Evolutionary conservation across 495 filamentous ascomycete genomes (phyloP), one percentile per base, ranked within the genome.

Genomic region (Lepraria neglecta): DNA sequence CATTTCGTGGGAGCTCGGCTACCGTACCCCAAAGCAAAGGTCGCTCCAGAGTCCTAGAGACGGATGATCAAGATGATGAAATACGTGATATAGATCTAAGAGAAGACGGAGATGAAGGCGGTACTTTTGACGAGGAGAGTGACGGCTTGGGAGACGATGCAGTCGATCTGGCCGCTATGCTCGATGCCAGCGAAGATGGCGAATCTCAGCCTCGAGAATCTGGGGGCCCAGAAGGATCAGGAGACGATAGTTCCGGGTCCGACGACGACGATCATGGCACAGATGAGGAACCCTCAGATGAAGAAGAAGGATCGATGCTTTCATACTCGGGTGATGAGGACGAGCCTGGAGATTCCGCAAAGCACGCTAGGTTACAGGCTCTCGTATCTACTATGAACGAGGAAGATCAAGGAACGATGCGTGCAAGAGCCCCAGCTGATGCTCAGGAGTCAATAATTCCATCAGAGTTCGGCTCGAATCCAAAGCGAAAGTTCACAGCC

Each of bases 141-240:
- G 84, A 82, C 54, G 84, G 87, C 51, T 77, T 95, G 19, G 91
- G 91, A 21, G 89, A 90, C 54, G 90, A 91, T 65, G 91, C 87
- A 19, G 84, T 96, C 58, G 91, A 96, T 75, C 80, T 96, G 46
- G 85, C 88, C 5, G 85, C 84, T 48, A 87, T 87, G 67, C 80
- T 95, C 61, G 91, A 96, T 74, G 84, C 87, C 73, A 87, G 80
- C 53, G 77, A 81, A 28, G 75, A 71, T 24, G 57, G 60, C 3
- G 28, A 62, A 33, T 56, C 67, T 40, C 73, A 71, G 21, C 67
- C 67, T n/a, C 68, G 64, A 12, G 64, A 71, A 28, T 71, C 72
- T 6, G 69, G 72, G 11, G 59, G 70, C 57, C 58, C 74, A 63
- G n/a, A 68, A 69, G 46, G 51, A 51, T 54, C 59, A 12, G 14